Evolutionary conservation across 225 moss, liverwort and hornwort species (phyloP), one percentile per base, ranked within the genome.

Genomic region (Bryoerythrophyllum caledonicum): DNA sequence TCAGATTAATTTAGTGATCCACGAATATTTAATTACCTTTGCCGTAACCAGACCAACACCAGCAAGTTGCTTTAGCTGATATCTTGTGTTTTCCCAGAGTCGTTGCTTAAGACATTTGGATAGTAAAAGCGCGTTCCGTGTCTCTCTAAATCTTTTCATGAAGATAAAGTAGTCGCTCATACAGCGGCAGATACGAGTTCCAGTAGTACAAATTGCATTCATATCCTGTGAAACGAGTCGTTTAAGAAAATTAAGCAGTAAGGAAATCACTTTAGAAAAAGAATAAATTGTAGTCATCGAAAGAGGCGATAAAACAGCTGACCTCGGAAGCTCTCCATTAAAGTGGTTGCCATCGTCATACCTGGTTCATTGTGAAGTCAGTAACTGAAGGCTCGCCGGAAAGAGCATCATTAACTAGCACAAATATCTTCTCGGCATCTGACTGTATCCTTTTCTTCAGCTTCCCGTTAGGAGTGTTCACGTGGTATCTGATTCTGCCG

Each of bases 161-260:
- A 83, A 90, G 78, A 87, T 99, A 83, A 99, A 99, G 68, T 99
- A 99, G 26, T 99, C 93, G 74, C 93, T 82, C 95, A 99, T 93
- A 76, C 99, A 95, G 56, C 91, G 86, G 49, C 84, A 85, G 59
- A 99, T 92, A 71, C 99, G 91, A 63, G 90, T 83, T 80, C 99
- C 99, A 76, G 89, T 87, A 49, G 83, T 85, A 76, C 94, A 93
- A 30, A 99, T 92, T 44, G 60, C 82, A 76, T 68, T 88, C 2
- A 91, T 80, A 79, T 99, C 99, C 99, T 99, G 85, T 56, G 52
- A 63, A 72, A 75, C 25, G 53, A 67, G 48, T 17, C 37, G 21
- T 37, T 35, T 60, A 49, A 72, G 41, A 57, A 55, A 49, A 30
- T 7, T 58, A n/a, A 67, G 28, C 14, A 59, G 54, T 48, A 17